Percentiles rank a stretch among this genome's conserved stretches.
phyloP scores from a whole-genome alignment of 805 yeast species.

The Teunomyces barrocoloradensis region DNA sequence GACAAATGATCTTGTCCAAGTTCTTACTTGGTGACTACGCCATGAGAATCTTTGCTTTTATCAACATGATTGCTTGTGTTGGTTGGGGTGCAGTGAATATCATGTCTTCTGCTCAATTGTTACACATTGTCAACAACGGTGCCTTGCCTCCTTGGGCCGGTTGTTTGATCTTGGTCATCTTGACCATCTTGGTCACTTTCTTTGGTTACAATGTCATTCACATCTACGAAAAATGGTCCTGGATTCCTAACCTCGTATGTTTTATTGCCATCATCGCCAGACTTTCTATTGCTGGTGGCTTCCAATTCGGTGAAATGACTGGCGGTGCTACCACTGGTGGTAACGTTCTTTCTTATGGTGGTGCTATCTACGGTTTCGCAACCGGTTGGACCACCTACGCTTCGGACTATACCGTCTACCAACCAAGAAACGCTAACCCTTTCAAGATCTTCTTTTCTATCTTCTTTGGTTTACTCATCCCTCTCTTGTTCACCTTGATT shows the following conservation, averaged over 20 bases:
- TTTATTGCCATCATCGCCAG: conserved; percentile 80
- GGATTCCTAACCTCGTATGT: conserved; percentile 77
- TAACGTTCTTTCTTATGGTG: conserved; percentile 74
- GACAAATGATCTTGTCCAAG: conserved; percentile 83
- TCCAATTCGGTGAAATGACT: conserved; percentile 35
- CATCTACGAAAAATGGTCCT: conserved; percentile 76
- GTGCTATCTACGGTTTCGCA: conserved; percentile 82
- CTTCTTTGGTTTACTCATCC: conserved; percentile 59
- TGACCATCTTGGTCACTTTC: conserved; percentile 70
- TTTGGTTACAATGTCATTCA: conserved; percentile 86
- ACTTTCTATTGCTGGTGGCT: conserved; percentile 63
- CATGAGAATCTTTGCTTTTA: conserved; percentile 71
- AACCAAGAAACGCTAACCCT: conserved; percentile 62
- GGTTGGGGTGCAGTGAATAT: conserved; percentile 97
- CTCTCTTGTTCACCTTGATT: conserved; percentile 69
- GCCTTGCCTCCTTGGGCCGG: conserved; percentile 89
- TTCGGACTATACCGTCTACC: conserved; percentile 88
- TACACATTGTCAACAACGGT: conserved; percentile 68
- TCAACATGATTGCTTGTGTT: conserved; percentile 81
- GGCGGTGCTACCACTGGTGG: conserved; percentile 74
- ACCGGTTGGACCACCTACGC: conserved; percentile 95
- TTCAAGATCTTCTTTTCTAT: conserved; percentile 63
- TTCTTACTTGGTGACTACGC: conserved; percentile 73
- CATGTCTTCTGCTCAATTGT: conserved; percentile 82
- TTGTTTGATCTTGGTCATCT: conserved; percentile 64